These are phyloP conservation scores for Boletellus ananas DNA, from an alignment of 768 basidiomycete genomes.

Conservation along the genomic window DNA sequence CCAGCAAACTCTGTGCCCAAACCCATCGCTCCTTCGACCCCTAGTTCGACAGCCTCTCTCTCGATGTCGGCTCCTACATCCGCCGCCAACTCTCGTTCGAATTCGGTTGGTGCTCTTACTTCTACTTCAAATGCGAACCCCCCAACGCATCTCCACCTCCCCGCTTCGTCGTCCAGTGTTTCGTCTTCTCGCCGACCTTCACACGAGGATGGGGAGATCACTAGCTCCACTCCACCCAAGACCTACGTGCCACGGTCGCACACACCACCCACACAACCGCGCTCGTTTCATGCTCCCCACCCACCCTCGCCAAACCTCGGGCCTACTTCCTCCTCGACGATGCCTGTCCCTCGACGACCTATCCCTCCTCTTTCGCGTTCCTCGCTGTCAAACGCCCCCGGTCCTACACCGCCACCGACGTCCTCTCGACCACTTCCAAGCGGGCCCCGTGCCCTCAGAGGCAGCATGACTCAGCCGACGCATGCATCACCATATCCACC, in stretches of 20 bases:
- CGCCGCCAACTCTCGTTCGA: constrained; percentile 22
- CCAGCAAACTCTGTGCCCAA: not conserved
- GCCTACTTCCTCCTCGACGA: constrained; percentile 20
- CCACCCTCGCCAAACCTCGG: constrained; percentile 24
- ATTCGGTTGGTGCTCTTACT: constrained; percentile 18
- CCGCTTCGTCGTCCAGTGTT: constrained; percentile 7
- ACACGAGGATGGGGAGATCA: constrained; percentile 55
- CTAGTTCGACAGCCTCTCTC: constrained; percentile 10
- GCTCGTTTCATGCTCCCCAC: constrained; percentile 37
- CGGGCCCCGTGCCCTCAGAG: constrained; percentile 39
- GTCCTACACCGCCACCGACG: constrained; percentile 18
- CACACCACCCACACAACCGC: constrained; percentile 46
- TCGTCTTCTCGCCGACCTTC: constrained; percentile 30
- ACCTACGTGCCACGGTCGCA: constrained; percentile 37
- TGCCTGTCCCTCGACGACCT: constrained; percentile 27
- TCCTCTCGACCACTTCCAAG: constrained; percentile 36
- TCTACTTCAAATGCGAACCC: constrained; percentile 4
- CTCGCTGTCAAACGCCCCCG: constrained; percentile 20
- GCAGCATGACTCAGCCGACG: constrained; percentile 21
- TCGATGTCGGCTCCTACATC: constrained; percentile 26
- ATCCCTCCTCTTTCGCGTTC: constrained; percentile 32
- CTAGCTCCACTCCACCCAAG: constrained; percentile 35
- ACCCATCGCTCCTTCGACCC: constrained; percentile 1
- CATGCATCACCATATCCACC: constrained; percentile 18
- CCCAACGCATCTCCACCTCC: not conserved